phyloP scores from a whole-genome alignment of 192 early-diverging fungal species.

The Geranomyces variabilis region DNA sequence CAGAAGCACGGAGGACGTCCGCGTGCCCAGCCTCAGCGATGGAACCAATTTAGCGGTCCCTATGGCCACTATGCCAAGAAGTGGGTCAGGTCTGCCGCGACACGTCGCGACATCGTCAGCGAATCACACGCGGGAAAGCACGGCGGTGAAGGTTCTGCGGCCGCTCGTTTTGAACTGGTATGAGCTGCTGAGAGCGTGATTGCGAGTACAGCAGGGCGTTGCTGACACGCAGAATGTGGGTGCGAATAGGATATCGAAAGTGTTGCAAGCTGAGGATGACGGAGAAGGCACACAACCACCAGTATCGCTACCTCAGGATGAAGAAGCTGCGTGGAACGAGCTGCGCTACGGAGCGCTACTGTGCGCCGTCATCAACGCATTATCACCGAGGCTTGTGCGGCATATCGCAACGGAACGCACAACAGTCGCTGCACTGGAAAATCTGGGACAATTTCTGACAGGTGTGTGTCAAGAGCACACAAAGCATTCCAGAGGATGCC shows the following conservation, averaged over 20 bases:
- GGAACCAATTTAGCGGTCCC: not conserved
- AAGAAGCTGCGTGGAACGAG: constrained; percentile 33
- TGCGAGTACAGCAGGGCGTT: not conserved
- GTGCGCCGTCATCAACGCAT: constrained; percentile 39
- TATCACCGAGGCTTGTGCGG: constrained; percentile 37
- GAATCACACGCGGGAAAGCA: not conserved
- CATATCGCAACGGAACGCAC: constrained; percentile 25
- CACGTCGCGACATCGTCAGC: constrained; percentile 5
- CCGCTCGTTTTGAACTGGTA: constrained; percentile 21
- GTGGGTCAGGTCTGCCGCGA: constrained; percentile 26
- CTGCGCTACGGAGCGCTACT: constrained; percentile 36
- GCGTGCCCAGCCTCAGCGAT: not conserved
- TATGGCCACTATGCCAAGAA: constrained; percentile 8
- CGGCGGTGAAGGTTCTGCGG: not conserved
- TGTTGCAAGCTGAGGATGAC: constrained; percentile 2
- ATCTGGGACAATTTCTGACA: constrained; percentile 34
- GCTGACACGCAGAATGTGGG: not conserved
- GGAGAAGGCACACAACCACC: not conserved
- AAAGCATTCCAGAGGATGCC: not conserved
- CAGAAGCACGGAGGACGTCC: not conserved
- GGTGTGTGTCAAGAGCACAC: constrained; percentile 8
- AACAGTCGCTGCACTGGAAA: constrained; percentile 32
- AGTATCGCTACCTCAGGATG: not conserved
- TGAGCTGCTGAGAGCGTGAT: not conserved
- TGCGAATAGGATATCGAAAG: constrained; percentile 19